These are phyloP conservation scores for Globisporangium parvum DNA, from an alignment of 352 stramenopile species.

Conservation along the genomic window DNA sequence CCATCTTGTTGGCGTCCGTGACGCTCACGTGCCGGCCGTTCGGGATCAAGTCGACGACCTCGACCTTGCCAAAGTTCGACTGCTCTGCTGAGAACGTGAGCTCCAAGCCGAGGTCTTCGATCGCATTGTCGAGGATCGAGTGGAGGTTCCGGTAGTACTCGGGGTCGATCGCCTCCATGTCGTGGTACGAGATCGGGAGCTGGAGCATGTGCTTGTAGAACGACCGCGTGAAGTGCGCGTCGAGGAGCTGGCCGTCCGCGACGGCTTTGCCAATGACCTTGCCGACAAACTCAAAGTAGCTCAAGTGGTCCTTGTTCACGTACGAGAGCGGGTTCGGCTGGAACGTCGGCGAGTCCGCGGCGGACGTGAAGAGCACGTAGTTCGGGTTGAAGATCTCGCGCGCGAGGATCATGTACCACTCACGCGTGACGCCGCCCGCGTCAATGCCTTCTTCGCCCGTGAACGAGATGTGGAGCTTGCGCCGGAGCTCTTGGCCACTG, in stretches of 20 bases:
- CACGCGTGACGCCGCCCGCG: conserved; percentile 95
- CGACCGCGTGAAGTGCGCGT: conserved; percentile 98
- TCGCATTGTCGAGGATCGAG: conserved; percentile 86
- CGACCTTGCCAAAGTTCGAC: conserved; percentile 86
- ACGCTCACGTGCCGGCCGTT: conserved; percentile 83
- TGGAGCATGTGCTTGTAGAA: conserved; percentile 99
- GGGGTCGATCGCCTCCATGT: conserved; percentile 99
- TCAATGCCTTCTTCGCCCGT: conserved; percentile 98
- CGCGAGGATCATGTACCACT: conserved; percentile 99
- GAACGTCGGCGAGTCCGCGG: conserved; percentile 98
- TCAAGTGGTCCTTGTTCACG: conserved; percentile 98
- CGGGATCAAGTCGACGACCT: conserved; percentile 87
- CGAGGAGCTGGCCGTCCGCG: conserved; percentile 96
- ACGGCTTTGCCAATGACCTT: conserved; percentile 99
- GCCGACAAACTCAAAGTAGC: conserved; percentile 98
- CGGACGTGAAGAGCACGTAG: conserved; percentile 99
- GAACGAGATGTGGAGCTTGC: conserved; percentile 98
- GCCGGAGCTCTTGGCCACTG: conserved; percentile 95
- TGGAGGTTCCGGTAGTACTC: conserved; percentile 94
- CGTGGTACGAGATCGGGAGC: conserved; percentile 94
- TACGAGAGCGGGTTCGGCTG: conserved; percentile 98
- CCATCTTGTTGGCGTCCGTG: conserved; percentile 92
- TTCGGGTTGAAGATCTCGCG: conserved; percentile 99
- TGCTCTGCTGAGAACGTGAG: conserved; percentile 92
- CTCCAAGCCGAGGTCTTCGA: conserved; percentile 82